phyloP scores from a whole-genome alignment of 805 yeast species.

The Jamesozyma hellenica region DNA sequence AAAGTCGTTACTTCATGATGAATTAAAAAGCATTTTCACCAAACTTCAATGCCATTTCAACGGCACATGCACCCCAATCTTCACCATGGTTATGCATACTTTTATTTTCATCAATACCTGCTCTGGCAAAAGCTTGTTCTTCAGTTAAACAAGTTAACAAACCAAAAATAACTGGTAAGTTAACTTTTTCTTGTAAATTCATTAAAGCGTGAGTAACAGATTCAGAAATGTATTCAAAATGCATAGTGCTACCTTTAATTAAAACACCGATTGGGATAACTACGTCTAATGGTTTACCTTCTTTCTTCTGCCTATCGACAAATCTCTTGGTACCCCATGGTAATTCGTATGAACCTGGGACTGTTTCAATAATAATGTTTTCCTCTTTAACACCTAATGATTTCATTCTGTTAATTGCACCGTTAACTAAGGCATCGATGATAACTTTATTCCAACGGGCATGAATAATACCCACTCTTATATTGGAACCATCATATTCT shows the following conservation, averaged over 20 bases:
- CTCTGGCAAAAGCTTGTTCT: constrained; percentile 86
- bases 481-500: constrained; percentile 53
- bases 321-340: constrained; percentile 68
- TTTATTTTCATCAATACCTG: constrained; percentile 63
- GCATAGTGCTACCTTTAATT: constrained; percentile 96
- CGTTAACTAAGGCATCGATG: constrained; percentile 69
- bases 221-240: constrained; percentile 94
- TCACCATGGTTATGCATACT: constrained; percentile 88
- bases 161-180: constrained; percentile 84
- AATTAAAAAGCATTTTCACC: constrained; percentile 15
- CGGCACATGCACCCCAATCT: constrained; percentile 99
- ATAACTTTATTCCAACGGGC: constrained; percentile 89
- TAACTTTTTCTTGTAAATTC: constrained; percentile 60
- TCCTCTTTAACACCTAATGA: constrained; percentile 63
- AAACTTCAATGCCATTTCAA: constrained; percentile 70
- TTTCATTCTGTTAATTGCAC: constrained; percentile 52
- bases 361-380: constrained; percentile 72
- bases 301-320: constrained; percentile 34
- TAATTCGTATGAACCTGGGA: constrained; percentile 92
- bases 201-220: constrained; percentile 76
- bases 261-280: constrained; percentile 88
- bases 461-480: constrained; percentile 79
- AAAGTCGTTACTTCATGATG: too few species aligned
- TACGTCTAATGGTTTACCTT: constrained; percentile 57
- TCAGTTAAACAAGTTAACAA: constrained; percentile 87